Conservation (phyloP, 768 basidiomycete genomes). For the Suillus alpinus region DNA sequence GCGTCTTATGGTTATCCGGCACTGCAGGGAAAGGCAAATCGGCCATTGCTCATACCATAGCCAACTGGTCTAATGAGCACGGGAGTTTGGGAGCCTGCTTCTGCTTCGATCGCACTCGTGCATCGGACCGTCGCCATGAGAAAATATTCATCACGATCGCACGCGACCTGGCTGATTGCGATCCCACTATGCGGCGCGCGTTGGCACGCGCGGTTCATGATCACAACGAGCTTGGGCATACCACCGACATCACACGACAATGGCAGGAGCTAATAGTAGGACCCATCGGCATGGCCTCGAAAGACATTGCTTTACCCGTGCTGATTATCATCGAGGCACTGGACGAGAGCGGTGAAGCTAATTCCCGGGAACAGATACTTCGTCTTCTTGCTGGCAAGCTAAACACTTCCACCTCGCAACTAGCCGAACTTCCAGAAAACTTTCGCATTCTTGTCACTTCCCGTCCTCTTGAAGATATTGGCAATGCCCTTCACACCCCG, state of each 20-base stretch:
- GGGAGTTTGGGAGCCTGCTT: constrained; percentile 13
- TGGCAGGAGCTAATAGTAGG: constrained; percentile 17
- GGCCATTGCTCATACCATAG: constrained; percentile 15
- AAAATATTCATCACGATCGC: constrained; percentile 3
- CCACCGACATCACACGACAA: not conserved
- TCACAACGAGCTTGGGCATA: not conserved
- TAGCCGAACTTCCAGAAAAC: not conserved
- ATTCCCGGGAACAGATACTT: constrained; percentile 15
- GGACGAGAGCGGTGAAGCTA: constrained; percentile 13
- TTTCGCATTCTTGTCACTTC: constrained; percentile 17
- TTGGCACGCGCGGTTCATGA: not conserved
- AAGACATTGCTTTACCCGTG: constrained; percentile 15
- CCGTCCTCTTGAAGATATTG: constrained; percentile 6
- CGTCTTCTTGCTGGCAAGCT: not conserved
- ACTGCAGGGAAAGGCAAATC: constrained; percentile 17
- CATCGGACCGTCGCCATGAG: not conserved
- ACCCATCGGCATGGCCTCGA: constrained; percentile 4
- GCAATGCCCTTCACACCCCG: constrained; percentile 6
- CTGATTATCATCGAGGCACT: constrained; percentile 24
- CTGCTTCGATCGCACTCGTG: constrained; percentile 12
- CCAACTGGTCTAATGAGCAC: constrained; percentile 7
- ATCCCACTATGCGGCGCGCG: not conserved
- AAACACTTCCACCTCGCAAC: not conserved
- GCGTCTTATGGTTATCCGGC: constrained; percentile 15
- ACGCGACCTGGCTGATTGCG: not conserved